These are phyloP conservation scores for Vigna mungo DNA, from an alignment of 306 rosid genomes.

Conservation along the genomic window DNA sequence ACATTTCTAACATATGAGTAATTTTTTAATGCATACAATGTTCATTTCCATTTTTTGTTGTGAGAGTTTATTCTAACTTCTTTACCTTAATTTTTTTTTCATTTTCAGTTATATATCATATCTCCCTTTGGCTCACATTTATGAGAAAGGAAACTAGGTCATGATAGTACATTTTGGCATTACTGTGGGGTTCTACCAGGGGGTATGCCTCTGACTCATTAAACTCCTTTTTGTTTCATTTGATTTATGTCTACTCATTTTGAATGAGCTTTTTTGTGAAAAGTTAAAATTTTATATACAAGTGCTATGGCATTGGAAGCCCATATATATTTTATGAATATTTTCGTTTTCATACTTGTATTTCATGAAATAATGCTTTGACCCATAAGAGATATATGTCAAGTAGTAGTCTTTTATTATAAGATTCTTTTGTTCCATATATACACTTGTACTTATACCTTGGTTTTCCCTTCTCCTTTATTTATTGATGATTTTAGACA, in stretches of 20 bases:
- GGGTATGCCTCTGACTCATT: slow-evolving; percentile 65
- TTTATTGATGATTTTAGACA: not conserved
- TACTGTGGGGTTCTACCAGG: slow-evolving; percentile 98
- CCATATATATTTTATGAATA: slow-evolving; percentile 19
- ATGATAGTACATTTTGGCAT: slow-evolving; percentile 67
- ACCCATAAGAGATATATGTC: not conserved
- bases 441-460: slow-evolving; percentile 11
- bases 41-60: slow-evolving; percentile 23
- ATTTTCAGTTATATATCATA: slow-evolving; percentile 85
- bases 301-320: slow-evolving; percentile 21
- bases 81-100: slow-evolving; percentile 46
- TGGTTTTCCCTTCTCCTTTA: slow-evolving; percentile 4
- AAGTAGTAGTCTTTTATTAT: not conserved
- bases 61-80: slow-evolving; percentile 36
- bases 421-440: slow-evolving; percentile 20
- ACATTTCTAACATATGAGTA: slow-evolving; percentile 87
- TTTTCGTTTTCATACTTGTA: slow-evolving; percentile 28
- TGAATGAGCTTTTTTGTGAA: slow-evolving; percentile 19
- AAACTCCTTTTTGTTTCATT: slow-evolving; percentile 36
- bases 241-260: not conserved
- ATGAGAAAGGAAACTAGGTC: slow-evolving; percentile 90
- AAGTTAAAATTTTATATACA: slow-evolving; percentile 12
- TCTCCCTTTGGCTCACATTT: slow-evolving; percentile 98
- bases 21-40: slow-evolving; percentile 20
- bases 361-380: slow-evolving; percentile 32